Evolutionary conservation across 1,284 basidiomycete species (phyloP).

Genomic region (Pseudozyma tsukubaensis): DNA sequence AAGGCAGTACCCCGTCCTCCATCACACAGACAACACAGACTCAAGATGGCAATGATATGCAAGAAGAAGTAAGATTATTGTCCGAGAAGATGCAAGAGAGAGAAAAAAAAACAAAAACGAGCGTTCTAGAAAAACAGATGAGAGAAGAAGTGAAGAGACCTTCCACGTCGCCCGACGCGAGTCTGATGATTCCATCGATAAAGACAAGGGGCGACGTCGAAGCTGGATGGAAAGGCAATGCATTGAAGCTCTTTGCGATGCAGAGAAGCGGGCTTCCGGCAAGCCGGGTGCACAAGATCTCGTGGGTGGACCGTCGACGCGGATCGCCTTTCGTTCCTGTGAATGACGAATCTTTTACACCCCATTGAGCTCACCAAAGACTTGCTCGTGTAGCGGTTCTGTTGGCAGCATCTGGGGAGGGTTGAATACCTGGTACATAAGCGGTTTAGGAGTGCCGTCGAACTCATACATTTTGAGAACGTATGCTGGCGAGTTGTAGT

Average conservation of each 20-base stretch:
- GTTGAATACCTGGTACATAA: slow-evolving; percentile 53
- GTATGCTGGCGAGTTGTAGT: slow-evolving; percentile 38
- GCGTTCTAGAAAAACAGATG: slow-evolving; percentile 7
- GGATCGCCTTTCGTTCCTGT: no score
- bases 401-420: slow-evolving; percentile 66
- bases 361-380: slow-evolving; percentile 40
- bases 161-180: not conserved
- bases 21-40: no score
- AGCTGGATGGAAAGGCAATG: no score
- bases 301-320: no score
- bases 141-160: not conserved
- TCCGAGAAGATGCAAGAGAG: slow-evolving; percentile 18
- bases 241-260: no score
- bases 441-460: slow-evolving; percentile 53
- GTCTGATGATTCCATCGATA: not conserved
- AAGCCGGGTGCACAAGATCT: no score
- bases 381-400: slow-evolving; percentile 50
- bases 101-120: slow-evolving; percentile 8
- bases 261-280: no score
- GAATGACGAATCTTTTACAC: no score
- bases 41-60: not conserved
- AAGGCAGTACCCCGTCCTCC: not conserved
- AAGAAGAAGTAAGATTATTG: slow-evolving; percentile 18
- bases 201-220: not conserved
- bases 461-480: slow-evolving; percentile 50